phyloP scores from a whole-genome alignment of 1,139 yeast genomes.

The Lodderomyces elongisporus region DNA sequence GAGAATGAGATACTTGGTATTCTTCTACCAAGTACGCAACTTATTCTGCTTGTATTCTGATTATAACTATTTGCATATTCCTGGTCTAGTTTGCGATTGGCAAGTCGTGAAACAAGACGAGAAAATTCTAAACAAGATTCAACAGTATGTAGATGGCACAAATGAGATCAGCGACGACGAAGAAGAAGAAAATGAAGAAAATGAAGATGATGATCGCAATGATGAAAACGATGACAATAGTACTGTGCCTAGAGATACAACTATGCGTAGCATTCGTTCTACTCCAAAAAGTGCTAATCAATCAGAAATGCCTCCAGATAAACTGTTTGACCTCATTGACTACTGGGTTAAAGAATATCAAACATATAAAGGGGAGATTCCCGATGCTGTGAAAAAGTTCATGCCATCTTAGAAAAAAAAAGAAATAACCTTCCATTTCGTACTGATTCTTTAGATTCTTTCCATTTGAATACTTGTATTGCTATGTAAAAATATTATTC shows the following conservation, averaged over 20 bases:
- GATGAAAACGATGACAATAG: neutral
- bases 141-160: neutral
- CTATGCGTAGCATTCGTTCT: too few species aligned
- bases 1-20: constrained; percentile 4
- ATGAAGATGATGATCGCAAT: neutral
- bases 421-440: too few species aligned
- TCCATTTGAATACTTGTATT: too few species aligned
- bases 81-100: constrained; percentile 8
- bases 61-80: constrained; percentile 10
- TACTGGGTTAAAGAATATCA: constrained; percentile 7
- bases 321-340: constrained; percentile 4
- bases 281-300: neutral
- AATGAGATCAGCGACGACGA: too few species aligned
- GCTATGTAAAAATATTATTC: too few species aligned
- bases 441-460: too few species aligned
- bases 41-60: constrained; percentile 7
- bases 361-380: constrained; percentile 3
- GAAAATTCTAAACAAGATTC: constrained; percentile 1
- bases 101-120: neutral
- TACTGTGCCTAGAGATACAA: neutral
- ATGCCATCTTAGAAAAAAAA: too few species aligned
- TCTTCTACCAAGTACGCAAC: constrained; percentile 9
- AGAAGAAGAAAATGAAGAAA: neutral
- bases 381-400: constrained; percentile 3
- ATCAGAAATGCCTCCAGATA: neutral